Percentiles rank a stretch among this genome's conserved stretches.
These are phyloP conservation scores for Backusella westeae DNA, from an alignment of 192 early-diverging fungal species.

Conservation along the genomic window DNA sequence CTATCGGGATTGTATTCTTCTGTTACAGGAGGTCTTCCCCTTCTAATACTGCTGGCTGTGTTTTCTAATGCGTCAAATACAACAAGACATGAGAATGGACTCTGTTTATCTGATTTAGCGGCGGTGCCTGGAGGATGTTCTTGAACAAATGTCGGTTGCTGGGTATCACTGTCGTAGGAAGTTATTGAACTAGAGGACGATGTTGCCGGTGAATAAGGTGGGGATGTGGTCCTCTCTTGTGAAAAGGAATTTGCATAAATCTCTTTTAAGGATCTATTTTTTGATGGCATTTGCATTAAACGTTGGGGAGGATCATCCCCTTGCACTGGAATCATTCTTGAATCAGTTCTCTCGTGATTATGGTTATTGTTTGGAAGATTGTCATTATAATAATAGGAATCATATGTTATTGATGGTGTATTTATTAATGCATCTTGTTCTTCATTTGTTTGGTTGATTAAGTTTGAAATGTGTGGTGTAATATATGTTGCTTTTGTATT, in stretches of 20 bases:
- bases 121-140: background rate
- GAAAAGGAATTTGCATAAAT: background rate
- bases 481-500: background rate
- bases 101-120: background rate
- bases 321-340: background rate
- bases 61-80: conserved; percentile 14
- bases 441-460: background rate
- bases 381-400: background rate
- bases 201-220: background rate
- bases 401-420: background rate
- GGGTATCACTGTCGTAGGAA: background rate
- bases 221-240: background rate
- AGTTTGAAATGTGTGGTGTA: background rate
- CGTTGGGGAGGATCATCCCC: conserved; percentile 16
- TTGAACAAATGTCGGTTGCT: background rate
- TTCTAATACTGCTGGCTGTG: background rate
- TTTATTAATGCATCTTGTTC: background rate
- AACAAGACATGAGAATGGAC: background rate
- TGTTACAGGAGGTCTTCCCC: conserved; percentile 16
- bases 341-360: background rate
- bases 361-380: background rate
- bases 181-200: background rate
- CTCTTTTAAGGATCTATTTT: background rate
- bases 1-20: conserved; percentile 10
- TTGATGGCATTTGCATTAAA: conserved; percentile 1